Percentiles rank a stretch among this genome's conserved stretches.
phyloP scores from a whole-genome alignment of 768 basidiomycete genomes.

The Lentinula raphanica region DNA sequence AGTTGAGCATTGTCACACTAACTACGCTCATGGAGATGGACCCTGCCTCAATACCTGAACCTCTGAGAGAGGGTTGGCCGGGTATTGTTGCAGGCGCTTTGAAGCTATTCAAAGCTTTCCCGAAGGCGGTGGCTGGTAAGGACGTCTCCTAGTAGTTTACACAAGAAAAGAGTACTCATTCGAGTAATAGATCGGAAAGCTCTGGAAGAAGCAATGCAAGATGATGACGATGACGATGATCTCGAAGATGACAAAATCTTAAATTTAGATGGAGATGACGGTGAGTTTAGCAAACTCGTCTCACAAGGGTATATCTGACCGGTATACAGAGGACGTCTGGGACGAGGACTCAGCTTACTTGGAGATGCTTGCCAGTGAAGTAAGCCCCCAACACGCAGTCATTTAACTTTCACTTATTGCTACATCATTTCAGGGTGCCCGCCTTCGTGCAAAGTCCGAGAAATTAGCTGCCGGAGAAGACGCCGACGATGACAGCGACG shows the following conservation, averaged over 20 bases:
- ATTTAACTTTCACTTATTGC: neutral
- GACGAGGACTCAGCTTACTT: slow-evolving; percentile 87
- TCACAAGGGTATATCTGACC: neutral
- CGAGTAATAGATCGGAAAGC: slow-evolving; percentile 46
- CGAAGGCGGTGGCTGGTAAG: slow-evolving; percentile 71
- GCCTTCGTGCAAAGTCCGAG: slow-evolving; percentile 61
- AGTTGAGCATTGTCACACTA: slow-evolving; percentile 70
- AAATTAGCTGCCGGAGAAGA: slow-evolving; percentile 30
- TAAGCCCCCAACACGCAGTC: slow-evolving; percentile 27
- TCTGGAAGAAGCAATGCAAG: slow-evolving; percentile 45
- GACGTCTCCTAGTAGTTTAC: no score
- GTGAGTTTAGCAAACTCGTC: slow-evolving; percentile 21
- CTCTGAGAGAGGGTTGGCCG: slow-evolving; percentile 67
- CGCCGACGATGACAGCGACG: slow-evolving; percentile 48
- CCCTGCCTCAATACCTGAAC: slow-evolving; percentile 47
- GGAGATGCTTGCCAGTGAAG: slow-evolving; percentile 82
- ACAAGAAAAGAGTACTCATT: slow-evolving; percentile 3
- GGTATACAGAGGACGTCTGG: slow-evolving; percentile 72
- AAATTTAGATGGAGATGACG: slow-evolving; percentile 67
- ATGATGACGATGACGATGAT: slow-evolving; percentile 40
- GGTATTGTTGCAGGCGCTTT: slow-evolving; percentile 67
- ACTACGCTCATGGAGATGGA: slow-evolving; percentile 74
- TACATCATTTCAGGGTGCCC: slow-evolving; percentile 49
- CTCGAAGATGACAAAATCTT: slow-evolving; percentile 49
- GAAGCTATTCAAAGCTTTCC: slow-evolving; percentile 72